Evolutionary conservation across 495 filamentous ascomycete species (phyloP), one percentile per base, ranked within the genome.

Genomic region (Aspergillus indologenus): DNA sequence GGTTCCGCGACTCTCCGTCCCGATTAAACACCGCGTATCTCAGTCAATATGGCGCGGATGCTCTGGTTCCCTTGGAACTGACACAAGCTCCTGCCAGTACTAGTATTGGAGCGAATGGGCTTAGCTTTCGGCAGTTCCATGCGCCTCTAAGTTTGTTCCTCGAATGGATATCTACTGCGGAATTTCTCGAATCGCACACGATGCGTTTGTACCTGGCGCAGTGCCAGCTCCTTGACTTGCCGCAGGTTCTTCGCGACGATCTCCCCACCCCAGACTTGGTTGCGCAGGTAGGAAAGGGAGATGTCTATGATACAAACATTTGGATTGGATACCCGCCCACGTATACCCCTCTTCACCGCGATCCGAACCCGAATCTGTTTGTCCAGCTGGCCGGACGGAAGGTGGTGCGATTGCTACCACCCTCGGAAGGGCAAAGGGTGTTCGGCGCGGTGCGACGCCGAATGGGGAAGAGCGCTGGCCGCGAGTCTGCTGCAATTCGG

Each of bases 331-430:
- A 87, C 5, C 82, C 90, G 31, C 89, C 90, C 1, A 97, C 92
- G 0, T 89, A 88, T 65, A 98, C 94, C 0, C 91, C 94, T 7
- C 79, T 95, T 11, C 94, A 98, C 73, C 80, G 86, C 20, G 94
- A 98, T 66, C 94, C 94, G 0, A 98, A 98, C 63, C 91, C 90
- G 8, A 98, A 98, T 67, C 66, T 96, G 0, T 96, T 98, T 69
- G 83, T 90, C 42, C 94, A 98, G 71, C 70, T 98, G 18, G 82
- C 83, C 6, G 85, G 91, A 4, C 70, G 64, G 61, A 98, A 98
- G 67, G 68, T 75, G 1, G 80, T 96, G 45, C 75, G 92, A n/a
- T 61, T 98, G 12, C 75, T 90, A 43, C 65, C 77, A 14, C 91
- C 92, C 0, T 60, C 65, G 1, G 68, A 74, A 11, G 93, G 94